These are phyloP conservation scores for Annulohypoxylon nitens DNA, from an alignment of 495 filamentous ascomycete genomes.

Conservation along the genomic window DNA sequence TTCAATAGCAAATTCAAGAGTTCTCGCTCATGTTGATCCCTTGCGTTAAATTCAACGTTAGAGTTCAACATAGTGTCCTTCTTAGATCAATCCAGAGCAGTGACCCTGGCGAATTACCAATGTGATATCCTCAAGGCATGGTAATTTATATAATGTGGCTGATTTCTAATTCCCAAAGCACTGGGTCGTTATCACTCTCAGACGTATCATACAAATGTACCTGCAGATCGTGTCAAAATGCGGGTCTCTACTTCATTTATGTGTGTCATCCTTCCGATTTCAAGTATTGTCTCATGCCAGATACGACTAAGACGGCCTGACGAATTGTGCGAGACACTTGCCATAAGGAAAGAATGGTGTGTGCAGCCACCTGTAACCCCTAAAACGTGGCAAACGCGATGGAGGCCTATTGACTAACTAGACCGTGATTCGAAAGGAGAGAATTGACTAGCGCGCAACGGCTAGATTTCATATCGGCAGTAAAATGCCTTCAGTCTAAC, in stretches of 20 bases:
- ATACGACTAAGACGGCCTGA: constrained; percentile 12
- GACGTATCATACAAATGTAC: constrained; percentile 1
- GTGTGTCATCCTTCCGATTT: constrained; percentile 10
- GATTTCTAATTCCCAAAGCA: constrained; percentile 31
- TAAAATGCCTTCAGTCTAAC: constrained; percentile 56
- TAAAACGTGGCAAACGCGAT: neutral
- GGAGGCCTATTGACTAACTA: constrained; percentile 4
- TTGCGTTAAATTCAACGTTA: constrained; percentile 15
- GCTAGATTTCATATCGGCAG: constrained; percentile 57
- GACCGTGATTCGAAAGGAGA: constrained; percentile 38
- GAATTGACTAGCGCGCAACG: constrained; percentile 48
- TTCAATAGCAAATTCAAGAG: neutral
- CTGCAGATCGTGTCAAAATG: constrained; percentile 17
- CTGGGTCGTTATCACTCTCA: constrained; percentile 10
- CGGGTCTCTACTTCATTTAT: constrained; percentile 7
- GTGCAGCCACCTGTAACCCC: neutral
- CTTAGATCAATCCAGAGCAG: neutral
- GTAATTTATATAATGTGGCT: constrained; percentile 34
- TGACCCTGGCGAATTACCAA: neutral
- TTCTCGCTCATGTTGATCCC: constrained; percentile 24
- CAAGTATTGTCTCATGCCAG: constrained; percentile 13
- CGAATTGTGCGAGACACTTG: constrained; percentile 24
- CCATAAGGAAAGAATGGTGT: constrained; percentile 53
- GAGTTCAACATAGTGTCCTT: constrained; percentile 6
- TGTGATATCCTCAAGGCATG: neutral